phyloP scores from a whole-genome alignment of 441 rosid genomes.

The Adansonia gregorii region DNA sequence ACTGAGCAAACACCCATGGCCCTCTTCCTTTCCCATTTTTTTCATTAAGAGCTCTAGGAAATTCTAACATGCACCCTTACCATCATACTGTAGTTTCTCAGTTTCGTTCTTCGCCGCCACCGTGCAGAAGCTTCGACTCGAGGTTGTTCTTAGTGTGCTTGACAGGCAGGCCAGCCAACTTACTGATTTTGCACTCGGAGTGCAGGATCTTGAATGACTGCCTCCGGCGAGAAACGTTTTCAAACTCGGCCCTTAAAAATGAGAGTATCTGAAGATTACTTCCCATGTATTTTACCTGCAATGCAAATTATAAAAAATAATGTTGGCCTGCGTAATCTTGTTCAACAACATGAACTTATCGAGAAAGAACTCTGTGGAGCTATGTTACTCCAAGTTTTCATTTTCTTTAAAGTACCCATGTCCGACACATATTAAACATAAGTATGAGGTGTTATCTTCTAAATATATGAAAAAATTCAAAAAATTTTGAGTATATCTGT shows the following conservation, averaged over 20 bases:
- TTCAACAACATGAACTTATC: not conserved
- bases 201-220: not conserved
- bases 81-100: not conserved
- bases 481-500: too few species aligned
- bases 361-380: not conserved
- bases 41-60: not conserved
- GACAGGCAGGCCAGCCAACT: not conserved
- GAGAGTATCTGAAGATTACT: slow-evolving; percentile 35
- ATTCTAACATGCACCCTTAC: not conserved
- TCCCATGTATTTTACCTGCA: slow-evolving; percentile 67
- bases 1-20: slow-evolving; percentile 8
- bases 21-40: not conserved
- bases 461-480: too few species aligned
- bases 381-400: slow-evolving; percentile 2
- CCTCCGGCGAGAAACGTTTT: not conserved
- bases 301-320: slow-evolving; percentile 23
- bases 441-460: too few species aligned
- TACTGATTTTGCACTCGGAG: not conserved
- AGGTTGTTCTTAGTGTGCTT: slow-evolving; percentile 15
- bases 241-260: not conserved
- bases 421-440: not conserved
- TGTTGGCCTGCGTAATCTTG: not conserved
- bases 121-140: slow-evolving; percentile 4
- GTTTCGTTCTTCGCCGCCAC: slow-evolving; percentile 10
- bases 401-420: not conserved